phyloP scores from a whole-genome alignment of 108 stramenopile genomes.

The Parietichytrium sp. region DNA sequence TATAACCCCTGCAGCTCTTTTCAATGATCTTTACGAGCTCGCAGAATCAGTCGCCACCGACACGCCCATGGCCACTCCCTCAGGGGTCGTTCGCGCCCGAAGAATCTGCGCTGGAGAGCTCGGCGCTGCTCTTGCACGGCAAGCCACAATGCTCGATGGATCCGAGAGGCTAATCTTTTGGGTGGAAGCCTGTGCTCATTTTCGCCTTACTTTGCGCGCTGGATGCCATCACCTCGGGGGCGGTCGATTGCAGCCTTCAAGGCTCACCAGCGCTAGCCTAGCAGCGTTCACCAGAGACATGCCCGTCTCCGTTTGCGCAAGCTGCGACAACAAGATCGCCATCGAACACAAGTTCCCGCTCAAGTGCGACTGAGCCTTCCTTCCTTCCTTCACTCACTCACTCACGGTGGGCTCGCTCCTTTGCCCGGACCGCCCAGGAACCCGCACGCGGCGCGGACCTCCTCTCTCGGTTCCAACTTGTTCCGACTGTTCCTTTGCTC shows the following conservation, averaged over 20 bases:
- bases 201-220: background rate
- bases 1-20: background rate
- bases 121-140: background rate
- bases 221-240: conserved; percentile 31
- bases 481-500: no score
- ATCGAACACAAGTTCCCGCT: background rate
- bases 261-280: background rate
- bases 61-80: background rate
- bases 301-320: background rate
- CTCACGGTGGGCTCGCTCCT: no score
- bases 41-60: background rate
- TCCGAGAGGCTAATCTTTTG: background rate
- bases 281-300: background rate
- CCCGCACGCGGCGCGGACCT: no score
- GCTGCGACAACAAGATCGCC: conserved; percentile 27
- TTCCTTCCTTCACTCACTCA: no score
- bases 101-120: conserved; percentile 5
- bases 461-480: no score
- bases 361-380: background rate
- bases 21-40: conserved; percentile 15
- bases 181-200: conserved; percentile 19
- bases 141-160: background rate
- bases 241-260: background rate
- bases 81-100: background rate
- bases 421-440: no score